These are phyloP conservation scores for Ambrosiella cleistominuta DNA, from an alignment of 2,329 filamentous ascomycete species.

Conservation along the genomic window DNA sequence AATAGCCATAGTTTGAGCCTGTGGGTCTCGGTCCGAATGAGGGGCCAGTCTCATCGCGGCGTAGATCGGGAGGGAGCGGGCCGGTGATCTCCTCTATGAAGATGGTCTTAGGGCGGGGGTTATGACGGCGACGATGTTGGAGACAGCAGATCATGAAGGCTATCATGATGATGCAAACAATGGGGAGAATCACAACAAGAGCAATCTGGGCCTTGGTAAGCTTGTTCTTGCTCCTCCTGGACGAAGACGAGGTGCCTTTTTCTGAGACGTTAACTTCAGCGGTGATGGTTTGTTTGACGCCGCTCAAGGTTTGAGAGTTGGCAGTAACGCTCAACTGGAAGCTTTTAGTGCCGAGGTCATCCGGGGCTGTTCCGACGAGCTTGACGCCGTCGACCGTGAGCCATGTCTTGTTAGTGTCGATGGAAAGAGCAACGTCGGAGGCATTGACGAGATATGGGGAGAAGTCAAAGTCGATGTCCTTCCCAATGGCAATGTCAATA, in stretches of 20 bases:
- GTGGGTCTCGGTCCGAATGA: conserved; percentile 7
- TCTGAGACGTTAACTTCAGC: conserved; percentile 21
- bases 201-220: conserved; percentile 20
- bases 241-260: conserved; percentile 15
- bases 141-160: conserved; percentile 21
- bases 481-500: conserved; percentile 25
- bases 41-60: conserved; percentile 3
- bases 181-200: conserved; percentile 27
- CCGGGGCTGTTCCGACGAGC: conserved; percentile 26
- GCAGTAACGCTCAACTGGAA: conserved; percentile 9
- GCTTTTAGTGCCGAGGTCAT: neutral
- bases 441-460: conserved; percentile 25
- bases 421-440: conserved; percentile 21
- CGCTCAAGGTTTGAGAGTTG: conserved; percentile 12
- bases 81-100: conserved; percentile 7
- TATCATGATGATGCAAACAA: conserved; percentile 22
- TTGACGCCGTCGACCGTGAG: conserved; percentile 23
- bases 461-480: conserved; percentile 27
- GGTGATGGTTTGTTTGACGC: conserved; percentile 8
- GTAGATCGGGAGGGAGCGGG: conserved; percentile 7
- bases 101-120: conserved; percentile 13
- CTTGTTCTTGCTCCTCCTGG: conserved; percentile 14
- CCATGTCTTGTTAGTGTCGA: conserved; percentile 27
- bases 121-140: conserved; percentile 18
- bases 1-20: conserved; percentile 10